phyloP scores from a whole-genome alignment of 176 grass and related monocot genomes.

The Oryza australiensis region DNA sequence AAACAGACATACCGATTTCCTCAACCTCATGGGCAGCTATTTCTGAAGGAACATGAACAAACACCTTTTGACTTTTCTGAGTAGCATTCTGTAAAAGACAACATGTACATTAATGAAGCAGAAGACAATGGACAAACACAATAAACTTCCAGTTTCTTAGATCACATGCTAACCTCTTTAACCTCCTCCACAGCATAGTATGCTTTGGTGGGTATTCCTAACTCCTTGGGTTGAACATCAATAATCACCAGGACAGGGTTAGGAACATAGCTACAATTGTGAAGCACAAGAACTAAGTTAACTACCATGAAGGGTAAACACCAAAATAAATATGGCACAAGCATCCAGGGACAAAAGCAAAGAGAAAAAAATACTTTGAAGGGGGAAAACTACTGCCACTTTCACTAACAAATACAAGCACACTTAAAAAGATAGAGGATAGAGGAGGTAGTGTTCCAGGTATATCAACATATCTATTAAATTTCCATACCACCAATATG shows the following conservation, averaged over 20 bases:
- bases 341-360: too few relatives aligned
- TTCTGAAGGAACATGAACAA: constrained; percentile 97
- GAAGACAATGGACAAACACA: constrained; percentile 13
- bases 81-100: constrained; percentile 77
- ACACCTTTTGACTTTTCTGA: constrained; percentile 97
- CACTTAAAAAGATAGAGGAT: background rate
- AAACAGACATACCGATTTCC: constrained; percentile 73
- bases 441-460: background rate
- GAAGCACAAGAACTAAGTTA: background rate
- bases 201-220: constrained; percentile 96
- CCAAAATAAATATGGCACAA: constrained; percentile 1
- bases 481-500: background rate
- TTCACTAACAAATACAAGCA: constrained; percentile 1
- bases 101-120: constrained; percentile 23
- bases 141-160: constrained; percentile 15
- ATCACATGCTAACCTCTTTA: constrained; percentile 61
- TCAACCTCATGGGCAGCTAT: constrained; percentile 98
- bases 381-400: background rate
- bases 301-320: background rate
- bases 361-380: background rate
- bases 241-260: constrained; percentile 98
- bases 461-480: background rate
- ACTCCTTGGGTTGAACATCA: constrained; percentile 93
- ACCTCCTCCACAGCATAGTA: constrained; percentile 94
- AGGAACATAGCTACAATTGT: constrained; percentile 66